Evolutionary conservation across 1,284 basidiomycete species (phyloP), one percentile per base, ranked within the genome.

Genomic region (Ceratobasidium papillatum): DNA sequence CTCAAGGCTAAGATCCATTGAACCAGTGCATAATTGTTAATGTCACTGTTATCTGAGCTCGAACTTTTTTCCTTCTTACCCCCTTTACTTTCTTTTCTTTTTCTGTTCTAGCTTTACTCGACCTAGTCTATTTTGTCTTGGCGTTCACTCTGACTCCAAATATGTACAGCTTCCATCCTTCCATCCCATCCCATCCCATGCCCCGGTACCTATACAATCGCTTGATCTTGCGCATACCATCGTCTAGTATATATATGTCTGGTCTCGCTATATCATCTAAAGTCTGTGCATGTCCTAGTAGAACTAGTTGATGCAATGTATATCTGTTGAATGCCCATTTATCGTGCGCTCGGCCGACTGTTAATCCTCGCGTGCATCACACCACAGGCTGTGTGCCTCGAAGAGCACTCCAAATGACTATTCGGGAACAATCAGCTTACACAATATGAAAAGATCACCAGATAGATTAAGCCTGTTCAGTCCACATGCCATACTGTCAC

Each of bases 301-400:
- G 19, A 71, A 47, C 66, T 71, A 71, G 38, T 30, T 58, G 56
- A 41, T 71, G 58, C 69, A 72, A 61, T 72, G 69, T 61, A 72
- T 72, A 61, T 62, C 52, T 38, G 58, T 34, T 51, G 59, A 62
- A 34, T 17, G n/a, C n/a, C n/a, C n/a, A n/a, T n/a, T n/a, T 56
- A 14, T 17, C 14, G 12, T 34, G 36, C 1, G 56, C 32, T 59
- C 36, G 56, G 36, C 56, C 17, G n/a, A 36, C 25, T 34, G 56
- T 22, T 34, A 59, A 59, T 58, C 56, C 32, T 32, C 34, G 25
- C 30, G 22, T 34, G 56, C 56, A 58, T 41, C 34, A 59, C 56
- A 34, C 56, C 56, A 59, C 56, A 32, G 27, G 51, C 22, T 41
- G 51, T 19, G 27, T 22, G 47, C 47, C 38, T 49, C 47, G 19